phyloP scores from a whole-genome alignment of 148 eudicot genomes.

The Nepenthes mirabilis region DNA sequence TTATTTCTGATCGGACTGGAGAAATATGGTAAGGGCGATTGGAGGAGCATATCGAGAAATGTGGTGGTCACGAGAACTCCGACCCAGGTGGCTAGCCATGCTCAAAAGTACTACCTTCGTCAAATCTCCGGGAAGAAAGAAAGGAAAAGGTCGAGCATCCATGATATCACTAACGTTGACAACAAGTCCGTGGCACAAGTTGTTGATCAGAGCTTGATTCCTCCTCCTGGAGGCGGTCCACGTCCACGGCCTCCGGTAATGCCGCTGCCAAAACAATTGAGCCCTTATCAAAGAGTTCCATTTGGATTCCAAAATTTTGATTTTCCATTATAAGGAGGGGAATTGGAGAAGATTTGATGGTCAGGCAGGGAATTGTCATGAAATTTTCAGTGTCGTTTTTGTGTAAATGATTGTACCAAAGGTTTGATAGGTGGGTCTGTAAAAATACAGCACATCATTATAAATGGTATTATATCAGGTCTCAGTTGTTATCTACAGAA shows the following conservation, averaged over 20 bases:
- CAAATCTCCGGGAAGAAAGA: slow-evolving; percentile 60
- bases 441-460: too few relatives aligned
- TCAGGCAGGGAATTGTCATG: too few relatives aligned
- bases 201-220: slow-evolving; percentile 33
- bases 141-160: slow-evolving; percentile 63
- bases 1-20: slow-evolving; percentile 62
- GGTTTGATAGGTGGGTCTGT: too few relatives aligned
- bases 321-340: slow-evolving; percentile 14
- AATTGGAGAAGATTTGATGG: too few relatives aligned
- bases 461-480: too few relatives aligned
- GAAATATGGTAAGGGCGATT: slow-evolving; percentile 64
- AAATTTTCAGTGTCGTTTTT: too few relatives aligned
- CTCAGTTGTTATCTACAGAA: too few relatives aligned
- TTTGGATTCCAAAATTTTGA: slow-evolving; percentile 20
- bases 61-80: slow-evolving; percentile 63
- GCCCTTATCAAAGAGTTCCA: not conserved
- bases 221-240: slow-evolving; percentile 18
- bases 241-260: slow-evolving; percentile 9
- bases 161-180: slow-evolving; percentile 61
- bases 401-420: too few relatives aligned
- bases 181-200: slow-evolving; percentile 17
- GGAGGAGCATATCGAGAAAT: slow-evolving; percentile 62
- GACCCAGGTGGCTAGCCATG: slow-evolving; percentile 70
- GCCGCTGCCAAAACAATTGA: too few relatives aligned
- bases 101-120: slow-evolving; percentile 67